Evolutionary conservation across 75 land plant species (phyloP).

Genomic region (Gnetum montanum): DNA sequence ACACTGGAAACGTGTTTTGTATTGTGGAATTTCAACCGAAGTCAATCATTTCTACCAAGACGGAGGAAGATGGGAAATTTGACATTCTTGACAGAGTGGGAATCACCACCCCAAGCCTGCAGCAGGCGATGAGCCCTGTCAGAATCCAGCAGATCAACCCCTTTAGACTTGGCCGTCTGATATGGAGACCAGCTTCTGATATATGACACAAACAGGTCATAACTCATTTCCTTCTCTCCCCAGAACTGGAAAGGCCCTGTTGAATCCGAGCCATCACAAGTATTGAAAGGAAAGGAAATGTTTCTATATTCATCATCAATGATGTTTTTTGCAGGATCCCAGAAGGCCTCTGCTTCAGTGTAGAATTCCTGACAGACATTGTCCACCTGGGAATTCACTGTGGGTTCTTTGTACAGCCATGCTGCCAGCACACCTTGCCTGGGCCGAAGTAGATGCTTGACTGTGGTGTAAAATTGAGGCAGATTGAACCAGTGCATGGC

Average conservation of each 20-base stretch:
- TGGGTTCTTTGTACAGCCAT: conserved; percentile 52
- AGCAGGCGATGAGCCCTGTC: conserved; percentile 27
- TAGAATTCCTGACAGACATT: conserved; percentile 6
- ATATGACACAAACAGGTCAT: conserved; percentile 30
- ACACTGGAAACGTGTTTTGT: too few species aligned
- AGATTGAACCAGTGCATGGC: conserved; percentile 83
- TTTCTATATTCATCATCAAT: conserved; percentile 33
- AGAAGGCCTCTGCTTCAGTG: conserved; percentile 12
- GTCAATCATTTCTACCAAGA: conserved; percentile 50
- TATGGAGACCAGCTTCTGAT: conserved; percentile 57
- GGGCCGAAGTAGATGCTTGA: conserved; percentile 30
- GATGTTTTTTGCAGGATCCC: conserved; percentile 23
- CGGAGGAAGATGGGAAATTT: conserved; percentile 36
- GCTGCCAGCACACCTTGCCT: conserved; percentile 72
- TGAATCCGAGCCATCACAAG: conserved; percentile 20
- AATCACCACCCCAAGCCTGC: conserved; percentile 47
- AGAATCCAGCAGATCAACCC: conserved; percentile 48
- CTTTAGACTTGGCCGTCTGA: conserved; percentile 45
- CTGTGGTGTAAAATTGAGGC: conserved; percentile 49
- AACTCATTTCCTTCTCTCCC: conserved; percentile 25
- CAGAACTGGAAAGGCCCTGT: conserved; percentile 47
- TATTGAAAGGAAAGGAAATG: conserved; percentile 55
- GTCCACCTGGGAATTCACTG: conserved; percentile 31
- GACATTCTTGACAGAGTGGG: conserved; percentile 12
- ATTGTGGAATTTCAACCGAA: too few species aligned